These are phyloP conservation scores for Trichoderma arundinaceum DNA, from an alignment of 2,329 filamentous ascomycete species.

Conservation along the genomic window DNA sequence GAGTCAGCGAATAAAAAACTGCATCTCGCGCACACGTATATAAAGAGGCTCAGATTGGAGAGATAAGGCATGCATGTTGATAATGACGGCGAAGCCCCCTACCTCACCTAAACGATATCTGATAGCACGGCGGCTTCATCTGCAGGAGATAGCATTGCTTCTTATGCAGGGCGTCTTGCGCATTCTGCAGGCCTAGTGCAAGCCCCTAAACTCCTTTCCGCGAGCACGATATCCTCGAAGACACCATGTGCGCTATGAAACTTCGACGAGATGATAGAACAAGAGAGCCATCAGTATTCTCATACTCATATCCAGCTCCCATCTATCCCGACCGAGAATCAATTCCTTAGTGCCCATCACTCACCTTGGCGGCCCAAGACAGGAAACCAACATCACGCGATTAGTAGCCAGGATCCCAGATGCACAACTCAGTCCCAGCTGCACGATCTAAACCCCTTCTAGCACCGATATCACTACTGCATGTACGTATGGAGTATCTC, in stretches of 20 bases:
- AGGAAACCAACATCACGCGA: neutral
- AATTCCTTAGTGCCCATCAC: neutral
- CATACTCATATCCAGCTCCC: neutral
- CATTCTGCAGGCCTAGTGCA: neutral
- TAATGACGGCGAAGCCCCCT: neutral
- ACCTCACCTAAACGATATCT: neutral
- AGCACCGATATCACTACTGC: slow-evolving; percentile 3
- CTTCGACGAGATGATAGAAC: no score
- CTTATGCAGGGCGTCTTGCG: neutral
- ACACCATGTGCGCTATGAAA: no score
- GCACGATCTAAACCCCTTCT: slow-evolving; percentile 9
- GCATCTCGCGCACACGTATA: neutral
- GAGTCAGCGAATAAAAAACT: neutral
- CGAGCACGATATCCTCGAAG: neutral
- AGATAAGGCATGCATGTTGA: neutral
- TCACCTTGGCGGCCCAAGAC: neutral
- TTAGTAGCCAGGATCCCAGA: slow-evolving; percentile 1
- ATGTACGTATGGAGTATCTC: neutral
- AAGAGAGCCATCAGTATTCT: no score
- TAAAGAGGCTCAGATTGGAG: neutral
- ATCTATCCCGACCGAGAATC: neutral
- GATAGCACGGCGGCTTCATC: slow-evolving; percentile 4
- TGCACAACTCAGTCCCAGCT: slow-evolving; percentile 3
- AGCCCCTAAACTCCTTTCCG: neutral
- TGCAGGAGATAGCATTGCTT: neutral